A percentile compares a stretch with the other conserved stretches of the same genome.
These are phyloP conservation scores for Aspergillus calidoustus DNA, from an alignment of 2,329 filamentous ascomycete species.

Conservation along the genomic window DNA sequence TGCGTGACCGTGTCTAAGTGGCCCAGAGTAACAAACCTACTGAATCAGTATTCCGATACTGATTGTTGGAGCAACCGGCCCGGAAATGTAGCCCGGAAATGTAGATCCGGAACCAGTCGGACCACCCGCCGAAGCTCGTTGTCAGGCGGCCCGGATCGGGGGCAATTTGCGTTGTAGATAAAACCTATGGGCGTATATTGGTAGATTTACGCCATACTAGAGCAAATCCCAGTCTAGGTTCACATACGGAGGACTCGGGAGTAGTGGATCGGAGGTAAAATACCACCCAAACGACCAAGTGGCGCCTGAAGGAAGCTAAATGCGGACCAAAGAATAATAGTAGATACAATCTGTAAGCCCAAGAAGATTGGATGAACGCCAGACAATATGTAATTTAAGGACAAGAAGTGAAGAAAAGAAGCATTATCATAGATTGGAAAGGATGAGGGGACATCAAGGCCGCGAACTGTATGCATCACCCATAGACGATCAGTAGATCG, in stretches of 20 bases:
- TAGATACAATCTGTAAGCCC: constrained; percentile 6
- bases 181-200: no score
- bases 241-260: background rate
- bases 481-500: constrained; percentile 42
- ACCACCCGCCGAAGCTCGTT: no score
- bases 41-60: no score
- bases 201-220: no score
- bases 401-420: background rate
- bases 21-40: no score
- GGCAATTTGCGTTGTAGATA: no score
- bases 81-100: no score
- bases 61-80: no score
- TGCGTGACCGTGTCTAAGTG: no score
- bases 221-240: no score
- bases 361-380: background rate
- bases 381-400: background rate
- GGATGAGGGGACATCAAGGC: background rate
- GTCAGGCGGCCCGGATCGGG: no score
- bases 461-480: background rate
- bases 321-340: background rate
- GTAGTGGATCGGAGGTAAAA: background rate
- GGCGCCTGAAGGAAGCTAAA: background rate
- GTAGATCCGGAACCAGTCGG: no score
- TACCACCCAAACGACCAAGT: background rate
- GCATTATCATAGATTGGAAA: background rate